Percentiles rank a stretch among this genome's conserved stretches.
phyloP scores from a whole-genome alignment of 2,329 filamentous ascomycete genomes.

The Exophiala xenobiotica region DNA sequence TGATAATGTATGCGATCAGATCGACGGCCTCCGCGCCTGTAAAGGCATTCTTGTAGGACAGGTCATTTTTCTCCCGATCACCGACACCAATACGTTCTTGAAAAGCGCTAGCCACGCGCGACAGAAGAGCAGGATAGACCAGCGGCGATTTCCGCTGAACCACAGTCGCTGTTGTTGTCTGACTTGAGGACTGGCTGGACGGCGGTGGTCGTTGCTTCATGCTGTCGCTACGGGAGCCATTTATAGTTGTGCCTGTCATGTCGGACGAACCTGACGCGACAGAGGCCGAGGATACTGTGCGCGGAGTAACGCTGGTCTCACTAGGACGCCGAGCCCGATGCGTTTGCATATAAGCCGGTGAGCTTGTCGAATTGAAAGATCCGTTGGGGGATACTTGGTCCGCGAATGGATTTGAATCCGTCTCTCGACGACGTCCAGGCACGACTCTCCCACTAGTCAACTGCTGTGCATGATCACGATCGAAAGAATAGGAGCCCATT shows the following conservation, averaged over 20 bases:
- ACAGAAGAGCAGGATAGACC: conserved; percentile 90
- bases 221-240: conserved; percentile 59
- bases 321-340: conserved; percentile 43
- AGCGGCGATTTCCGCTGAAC: conserved; percentile 71
- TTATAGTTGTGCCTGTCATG: conserved; percentile 56
- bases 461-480: conserved; percentile 71
- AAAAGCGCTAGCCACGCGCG: conserved; percentile 90
- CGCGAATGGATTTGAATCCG: conserved; percentile 42
- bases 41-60: conserved; percentile 96
- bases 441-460: conserved; percentile 93
- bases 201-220: conserved; percentile 55
- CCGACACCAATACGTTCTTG: conserved; percentile 80
- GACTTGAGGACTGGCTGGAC: conserved; percentile 55
- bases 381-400: conserved; percentile 24
- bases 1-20: conserved; percentile 92
- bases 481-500: conserved; percentile 74
- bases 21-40: conserved; percentile 95
- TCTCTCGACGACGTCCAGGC: conserved; percentile 68
- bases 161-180: conserved; percentile 60
- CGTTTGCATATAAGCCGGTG: conserved; percentile 28
- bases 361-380: conserved; percentile 28
- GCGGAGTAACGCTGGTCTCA: conserved; percentile 45
- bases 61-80: conserved; percentile 91
- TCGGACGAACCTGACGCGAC: conserved; percentile 30
- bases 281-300: conserved; percentile 92